Percentiles rank a stretch among this genome's conserved stretches.
Evolutionary conservation across 176 grass and related monocot genomes (phyloP).

Genomic region (Triticum aestivum): DNA sequence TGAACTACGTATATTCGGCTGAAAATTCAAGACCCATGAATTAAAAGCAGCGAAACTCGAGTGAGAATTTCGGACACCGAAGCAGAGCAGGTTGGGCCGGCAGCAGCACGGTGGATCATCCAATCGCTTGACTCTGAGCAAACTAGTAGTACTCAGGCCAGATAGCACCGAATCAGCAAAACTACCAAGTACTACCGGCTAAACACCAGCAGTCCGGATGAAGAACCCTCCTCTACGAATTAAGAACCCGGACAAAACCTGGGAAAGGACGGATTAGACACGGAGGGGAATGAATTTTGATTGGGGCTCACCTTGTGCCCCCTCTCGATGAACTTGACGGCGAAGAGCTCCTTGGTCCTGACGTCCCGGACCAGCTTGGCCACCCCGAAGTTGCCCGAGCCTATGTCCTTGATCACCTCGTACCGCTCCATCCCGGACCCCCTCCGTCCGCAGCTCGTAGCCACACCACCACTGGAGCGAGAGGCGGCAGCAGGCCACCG

Average conservation of each 20-base stretch:
- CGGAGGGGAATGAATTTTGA: background rate
- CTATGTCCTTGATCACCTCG: constrained; percentile 92
- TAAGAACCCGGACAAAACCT: constrained; percentile 12
- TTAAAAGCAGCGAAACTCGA: background rate
- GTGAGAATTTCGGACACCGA: background rate
- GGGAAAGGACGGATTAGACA: background rate
- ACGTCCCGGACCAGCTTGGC: constrained; percentile 89
- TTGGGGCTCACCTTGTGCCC: constrained; percentile 42
- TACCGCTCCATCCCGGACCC: constrained; percentile 67
- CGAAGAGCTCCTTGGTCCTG: constrained; percentile 79
- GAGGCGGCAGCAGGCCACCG: background rate
- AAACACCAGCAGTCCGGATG: background rate
- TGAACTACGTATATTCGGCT: background rate
- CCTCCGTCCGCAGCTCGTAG: background rate
- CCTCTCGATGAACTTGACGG: constrained; percentile 95
- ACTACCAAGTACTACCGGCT: background rate
- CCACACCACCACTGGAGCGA: background rate
- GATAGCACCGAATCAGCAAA: constrained; percentile 1
- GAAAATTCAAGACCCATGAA: background rate
- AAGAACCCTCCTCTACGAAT: background rate
- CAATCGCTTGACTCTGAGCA: background rate
- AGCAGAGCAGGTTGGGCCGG: background rate
- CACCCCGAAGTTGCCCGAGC: constrained; percentile 93
- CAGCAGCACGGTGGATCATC: background rate
- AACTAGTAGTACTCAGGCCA: background rate